Conservation (phyloP, 345 rosid species). For the Hibiscus mutabilis region DNA sequence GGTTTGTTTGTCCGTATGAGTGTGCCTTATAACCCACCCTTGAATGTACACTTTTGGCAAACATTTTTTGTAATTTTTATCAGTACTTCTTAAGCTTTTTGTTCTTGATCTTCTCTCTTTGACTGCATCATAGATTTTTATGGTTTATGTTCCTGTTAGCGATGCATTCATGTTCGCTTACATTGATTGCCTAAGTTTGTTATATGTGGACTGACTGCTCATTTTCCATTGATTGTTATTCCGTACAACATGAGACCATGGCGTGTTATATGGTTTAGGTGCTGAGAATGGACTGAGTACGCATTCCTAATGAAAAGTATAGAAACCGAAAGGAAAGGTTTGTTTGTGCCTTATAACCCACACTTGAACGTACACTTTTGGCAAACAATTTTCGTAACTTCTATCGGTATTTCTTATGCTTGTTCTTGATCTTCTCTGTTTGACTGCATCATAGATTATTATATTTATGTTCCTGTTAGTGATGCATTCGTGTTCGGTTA, state of each 20-base stretch:
- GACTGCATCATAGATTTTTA: background rate
- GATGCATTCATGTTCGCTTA: too few relatives aligned
- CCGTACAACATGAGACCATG: conserved; percentile 8
- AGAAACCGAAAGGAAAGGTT: background rate
- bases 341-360: conserved; percentile 8
- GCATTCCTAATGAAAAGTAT: conserved; percentile 20
- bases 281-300: conserved; percentile 18
- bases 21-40: conserved; percentile 12
- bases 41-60: conserved; percentile 17
- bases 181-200: too few relatives aligned
- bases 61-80: conserved; percentile 8
- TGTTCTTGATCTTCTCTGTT: background rate
- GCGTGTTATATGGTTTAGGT: conserved; percentile 90
- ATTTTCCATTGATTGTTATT: too few relatives aligned
- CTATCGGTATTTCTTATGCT: conserved; percentile 9
- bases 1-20: conserved; percentile 14
- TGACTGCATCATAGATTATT: background rate
- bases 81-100: background rate
- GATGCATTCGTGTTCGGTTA: too few relatives aligned
- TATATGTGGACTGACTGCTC: too few relatives aligned
- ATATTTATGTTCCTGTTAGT: background rate
- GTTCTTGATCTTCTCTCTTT: background rate
- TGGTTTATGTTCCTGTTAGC: background rate
- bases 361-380: conserved; percentile 19
- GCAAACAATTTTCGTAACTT: background rate